Conservation (phyloP, 257 asterid species). For the Solanum dulcamara region DNA sequence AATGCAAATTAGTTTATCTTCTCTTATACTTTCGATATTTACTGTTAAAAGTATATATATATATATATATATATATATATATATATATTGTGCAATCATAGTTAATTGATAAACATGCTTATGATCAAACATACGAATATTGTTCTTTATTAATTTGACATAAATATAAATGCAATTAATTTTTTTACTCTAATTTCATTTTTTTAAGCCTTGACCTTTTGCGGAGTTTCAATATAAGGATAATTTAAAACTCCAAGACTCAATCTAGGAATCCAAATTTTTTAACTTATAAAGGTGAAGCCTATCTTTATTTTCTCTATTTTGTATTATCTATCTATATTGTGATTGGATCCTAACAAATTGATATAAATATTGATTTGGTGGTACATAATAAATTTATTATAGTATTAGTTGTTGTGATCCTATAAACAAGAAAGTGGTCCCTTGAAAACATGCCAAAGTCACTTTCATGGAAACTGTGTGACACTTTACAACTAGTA, state of each 20-base stretch:
- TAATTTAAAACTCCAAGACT: too few species aligned
- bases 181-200: too few species aligned
- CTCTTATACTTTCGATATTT: too few species aligned
- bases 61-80: too few species aligned
- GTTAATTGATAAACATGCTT: too few species aligned
- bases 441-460: slow-evolving; percentile 18
- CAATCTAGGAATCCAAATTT: neutral
- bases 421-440: slow-evolving; percentile 24
- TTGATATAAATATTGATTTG: neutral
- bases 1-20: neutral
- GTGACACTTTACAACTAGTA: slow-evolving; percentile 28
- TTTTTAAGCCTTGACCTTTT: too few species aligned
- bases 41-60: too few species aligned
- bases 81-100: too few species aligned
- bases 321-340: neutral
- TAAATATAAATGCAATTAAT: too few species aligned
- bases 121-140: too few species aligned
- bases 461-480: slow-evolving; percentile 45
- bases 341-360: neutral
- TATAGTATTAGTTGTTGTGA: neutral
- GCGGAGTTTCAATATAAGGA: neutral
- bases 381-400: neutral
- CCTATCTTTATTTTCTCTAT: neutral
- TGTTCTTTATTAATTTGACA: too few species aligned
- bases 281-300: neutral